Base-by-base conservation (phyloP, 805 yeast genomes). In the Saccharomycopsis javanensis region DNA sequence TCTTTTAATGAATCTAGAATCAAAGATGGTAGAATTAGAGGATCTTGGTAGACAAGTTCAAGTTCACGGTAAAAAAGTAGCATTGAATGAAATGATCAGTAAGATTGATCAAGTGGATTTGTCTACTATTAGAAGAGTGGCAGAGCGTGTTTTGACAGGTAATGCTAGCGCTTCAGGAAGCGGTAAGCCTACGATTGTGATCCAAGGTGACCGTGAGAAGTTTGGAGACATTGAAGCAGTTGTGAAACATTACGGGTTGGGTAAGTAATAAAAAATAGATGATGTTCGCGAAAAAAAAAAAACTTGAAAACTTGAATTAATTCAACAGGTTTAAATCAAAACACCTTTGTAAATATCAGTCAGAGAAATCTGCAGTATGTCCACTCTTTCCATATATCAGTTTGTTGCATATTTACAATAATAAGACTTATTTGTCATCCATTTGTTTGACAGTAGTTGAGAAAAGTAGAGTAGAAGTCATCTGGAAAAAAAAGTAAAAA, bases 1-100 rank as follows among this genome's bases (percentile, higher is more conserved):
- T 6, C 74, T 94, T 59, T 76, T 92, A 68, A 92, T 92, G 96
- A 92, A 91, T 66, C 77, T 91, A 51, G 99, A 94, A 70, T 84
- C 94, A 62, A 89, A 87, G 68, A 78, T 92, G 76, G 95, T 95
- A n/a, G 91, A 88, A 66, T 75, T 94, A 57, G 99, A 94, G 71
- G 99, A 94, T 66, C 76, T 91, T 71, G 98, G 98, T 13, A 82
- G 98, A 70, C 99, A 94, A 70, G 82, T 94, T 27, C 96, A 88
- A 70, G 81, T 88, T 51, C 89, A 86, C 67, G 88, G 89, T 48
- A 79, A 79, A 62, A 80, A 86, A 62, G 79, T 91, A 7, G 81
- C 87, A 13, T 84, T 89, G 7, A 72, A 75, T 34, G 96, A 90
- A 65, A 90, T 92, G 96, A 84, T 92, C 57, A 73, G 70, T 5